Evolutionary conservation across 495 filamentous ascomycete genomes (phyloP), one percentile per base, ranked within the genome.

Genomic region (Aspergillus asperescens): DNA sequence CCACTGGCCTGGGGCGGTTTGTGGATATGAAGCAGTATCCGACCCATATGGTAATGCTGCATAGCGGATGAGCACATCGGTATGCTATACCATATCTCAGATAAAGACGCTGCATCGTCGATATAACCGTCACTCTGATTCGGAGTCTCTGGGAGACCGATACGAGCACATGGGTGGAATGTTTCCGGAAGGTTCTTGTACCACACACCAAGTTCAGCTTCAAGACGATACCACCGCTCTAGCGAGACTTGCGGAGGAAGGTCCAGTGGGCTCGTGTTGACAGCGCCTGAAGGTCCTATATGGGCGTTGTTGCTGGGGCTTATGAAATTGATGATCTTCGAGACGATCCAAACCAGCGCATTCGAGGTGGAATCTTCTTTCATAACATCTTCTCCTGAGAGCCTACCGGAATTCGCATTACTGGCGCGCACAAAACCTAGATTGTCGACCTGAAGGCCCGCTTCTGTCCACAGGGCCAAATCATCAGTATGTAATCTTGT

Each of bases 11-110:
- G 74, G 28, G 81, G 76, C 16, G 82, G 81, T 52, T 81, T 82
- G 59, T 86, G 80, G 60, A 82, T 76, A 8, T 83, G 70, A 10
- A 86, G 66, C 35, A 84, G 68, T 25, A 82, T 82, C 38, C 78
- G 79, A 0, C 79, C 78, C 76, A 86, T 82, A 57, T 86, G 81
- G 58, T 82, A 86, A 53, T 74, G 74, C 59, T 84, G 81, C 79
- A 84, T 83, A 8, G 78, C 78, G 4, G 80, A 81, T 1, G 76
- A 77, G 65, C 80, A 84, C 75, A 84, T 82, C 2, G 81, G 76
- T 3, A 81, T 70, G 53, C 77, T 81, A 57, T 79, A 78, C 82
- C 82, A 86, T 16, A 81, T 70, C 63, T 84, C 82, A 1, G 77
- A 72, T 45, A 86, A 71, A 0, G 74, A 65, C 22, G 57, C 45